Evolutionary conservation across 2,329 filamentous ascomycete species (phyloP).

Genomic region (Myriosclerotinia curreyana): DNA sequence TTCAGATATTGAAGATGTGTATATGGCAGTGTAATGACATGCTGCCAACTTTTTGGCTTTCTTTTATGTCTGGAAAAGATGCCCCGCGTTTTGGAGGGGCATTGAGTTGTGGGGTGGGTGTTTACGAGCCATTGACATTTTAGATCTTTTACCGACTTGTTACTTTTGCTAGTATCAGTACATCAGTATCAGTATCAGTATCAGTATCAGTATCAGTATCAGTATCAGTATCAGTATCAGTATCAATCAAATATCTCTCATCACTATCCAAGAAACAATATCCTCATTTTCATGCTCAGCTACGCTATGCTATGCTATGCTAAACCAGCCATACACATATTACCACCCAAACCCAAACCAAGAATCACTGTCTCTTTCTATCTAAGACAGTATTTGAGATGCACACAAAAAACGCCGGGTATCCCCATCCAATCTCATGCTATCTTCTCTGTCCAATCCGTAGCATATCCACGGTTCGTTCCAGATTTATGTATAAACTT

Average conservation of each 20-base stretch:
- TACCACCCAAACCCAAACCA: conserved; percentile 7
- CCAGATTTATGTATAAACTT: not conserved
- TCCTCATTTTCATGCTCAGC: not conserved
- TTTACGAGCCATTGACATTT: too few species aligned
- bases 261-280: not conserved
- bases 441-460: too few species aligned
- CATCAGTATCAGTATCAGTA: too few species aligned
- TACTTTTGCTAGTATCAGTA: too few species aligned
- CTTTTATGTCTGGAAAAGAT: not conserved
- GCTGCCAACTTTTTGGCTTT: conserved; percentile 13
- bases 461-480: conserved; percentile 2
- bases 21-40: not conserved
- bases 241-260: too few species aligned
- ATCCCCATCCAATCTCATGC: conserved; percentile 10
- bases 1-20: not conserved
- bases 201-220: too few species aligned
- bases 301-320: conserved; percentile 5
- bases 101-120: not conserved
- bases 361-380: not conserved
- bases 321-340: not conserved
- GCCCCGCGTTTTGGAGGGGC: conserved; percentile 16
- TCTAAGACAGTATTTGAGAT: conserved; percentile 1
- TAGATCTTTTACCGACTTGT: too few species aligned
- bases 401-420: conserved; percentile 17
- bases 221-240: too few species aligned